These are phyloP conservation scores for Ophiostoma fasciatum DNA, from an alignment of 2,329 filamentous ascomycete species.

Conservation along the genomic window DNA sequence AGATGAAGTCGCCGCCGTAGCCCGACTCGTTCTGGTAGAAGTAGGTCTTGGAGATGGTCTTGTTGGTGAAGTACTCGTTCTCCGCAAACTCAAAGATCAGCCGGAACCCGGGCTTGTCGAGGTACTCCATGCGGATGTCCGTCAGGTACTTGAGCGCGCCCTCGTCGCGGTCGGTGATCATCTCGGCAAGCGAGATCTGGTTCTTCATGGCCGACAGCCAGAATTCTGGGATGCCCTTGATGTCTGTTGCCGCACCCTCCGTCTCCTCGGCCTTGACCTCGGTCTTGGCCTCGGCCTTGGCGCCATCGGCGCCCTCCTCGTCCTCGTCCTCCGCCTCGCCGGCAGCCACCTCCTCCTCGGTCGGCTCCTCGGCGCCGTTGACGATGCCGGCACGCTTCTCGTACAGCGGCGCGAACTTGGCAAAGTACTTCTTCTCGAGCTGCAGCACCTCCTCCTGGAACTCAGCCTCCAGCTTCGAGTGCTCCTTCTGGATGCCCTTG, in stretches of 20 bases:
- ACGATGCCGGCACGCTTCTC: conserved; percentile 87
- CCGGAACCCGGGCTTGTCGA: conserved; percentile 94
- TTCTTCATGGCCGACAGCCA: conserved; percentile 99
- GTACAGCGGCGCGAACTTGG: conserved; percentile 96
- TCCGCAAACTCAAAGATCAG: conserved; percentile 93
- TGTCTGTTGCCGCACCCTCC: too few relatives aligned
- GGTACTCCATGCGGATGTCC: conserved; percentile 98
- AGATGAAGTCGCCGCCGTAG: conserved; percentile 98
- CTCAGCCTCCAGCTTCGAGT: conserved; percentile 93
- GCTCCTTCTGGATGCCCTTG: conserved; percentile 97
- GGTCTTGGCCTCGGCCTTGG: conserved; percentile 39
- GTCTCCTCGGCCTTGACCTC: conserved; percentile 29
- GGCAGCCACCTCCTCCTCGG: conserved; percentile 70
- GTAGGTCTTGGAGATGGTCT: conserved; percentile 94
- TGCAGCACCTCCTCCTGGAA: conserved; percentile 98
- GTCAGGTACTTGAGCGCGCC: conserved; percentile 75
- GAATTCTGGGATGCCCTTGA: conserved; percentile 90
- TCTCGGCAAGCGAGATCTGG: conserved; percentile 89
- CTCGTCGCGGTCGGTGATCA: conserved; percentile 97
- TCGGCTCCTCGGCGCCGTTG: conserved; percentile 76
- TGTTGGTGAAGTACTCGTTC: conserved; percentile 97
- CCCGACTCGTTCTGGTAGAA: conserved; percentile 98
- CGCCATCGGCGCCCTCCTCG: conserved; percentile 35
- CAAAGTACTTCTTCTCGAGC: conserved; percentile 98
- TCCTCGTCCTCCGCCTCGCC: conserved; percentile 58